Conservation (phyloP, 23 red algal species). For the Gracilaria gracilis region DNA sequence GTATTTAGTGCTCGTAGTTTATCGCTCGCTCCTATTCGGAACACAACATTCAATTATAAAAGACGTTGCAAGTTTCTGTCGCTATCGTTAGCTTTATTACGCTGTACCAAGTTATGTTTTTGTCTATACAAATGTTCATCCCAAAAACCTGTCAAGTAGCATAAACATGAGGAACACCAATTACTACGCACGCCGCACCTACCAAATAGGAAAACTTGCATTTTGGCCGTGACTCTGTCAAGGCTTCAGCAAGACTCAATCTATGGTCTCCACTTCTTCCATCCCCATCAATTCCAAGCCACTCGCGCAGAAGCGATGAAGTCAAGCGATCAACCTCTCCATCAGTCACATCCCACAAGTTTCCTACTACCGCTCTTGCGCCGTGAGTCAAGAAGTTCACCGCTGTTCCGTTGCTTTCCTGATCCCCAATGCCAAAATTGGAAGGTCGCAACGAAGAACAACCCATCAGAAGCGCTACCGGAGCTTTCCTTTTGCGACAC, state of each 20-base stretch:
- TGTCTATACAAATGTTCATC: background rate
- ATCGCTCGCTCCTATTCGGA: background rate
- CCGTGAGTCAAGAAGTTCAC: conserved; percentile 71
- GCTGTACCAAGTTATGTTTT: background rate
- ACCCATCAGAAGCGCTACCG: conserved; percentile 88
- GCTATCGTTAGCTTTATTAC: background rate
- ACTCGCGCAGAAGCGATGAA: conserved; percentile 53
- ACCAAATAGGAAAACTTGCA: conserved; percentile 78
- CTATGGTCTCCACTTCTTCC: background rate
- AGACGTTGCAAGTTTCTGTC: background rate
- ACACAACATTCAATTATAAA: background rate
- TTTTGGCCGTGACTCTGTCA: conserved; percentile 52
- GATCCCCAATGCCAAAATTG: conserved; percentile 39
- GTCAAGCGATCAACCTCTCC: conserved; percentile 94
- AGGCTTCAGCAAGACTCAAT: conserved; percentile 61
- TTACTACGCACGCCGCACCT: conserved; percentile 85
- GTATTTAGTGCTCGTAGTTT: background rate
- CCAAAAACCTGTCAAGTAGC: too few relatives aligned
- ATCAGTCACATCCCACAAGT: conserved; percentile 96
- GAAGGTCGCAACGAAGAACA: conserved; percentile 74
- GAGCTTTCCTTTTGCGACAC: conserved; percentile 44
- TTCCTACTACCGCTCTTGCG: conserved; percentile 79
- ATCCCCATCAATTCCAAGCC: conserved; percentile 37
- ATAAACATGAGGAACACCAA: conserved; percentile 65
- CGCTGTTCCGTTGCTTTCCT: conserved; percentile 67